phyloP scores from a whole-genome alignment of 164 flowering plant species.

The Vitis rotundifolia region DNA sequence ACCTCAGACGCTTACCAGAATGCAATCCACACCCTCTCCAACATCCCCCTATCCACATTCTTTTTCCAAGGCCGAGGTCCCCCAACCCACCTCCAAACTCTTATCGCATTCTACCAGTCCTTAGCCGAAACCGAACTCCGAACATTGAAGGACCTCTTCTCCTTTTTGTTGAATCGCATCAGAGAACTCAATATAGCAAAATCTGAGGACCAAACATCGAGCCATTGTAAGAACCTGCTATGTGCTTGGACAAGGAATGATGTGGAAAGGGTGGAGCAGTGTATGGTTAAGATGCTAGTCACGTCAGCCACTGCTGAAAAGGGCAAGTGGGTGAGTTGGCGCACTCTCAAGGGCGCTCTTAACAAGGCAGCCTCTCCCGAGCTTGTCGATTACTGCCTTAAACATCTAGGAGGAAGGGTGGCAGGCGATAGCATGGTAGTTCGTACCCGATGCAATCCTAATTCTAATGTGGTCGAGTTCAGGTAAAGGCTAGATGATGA shows the following conservation, averaged over 20 bases:
- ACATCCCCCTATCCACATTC: conserved; percentile 17
- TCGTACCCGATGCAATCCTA: conserved; percentile 15
- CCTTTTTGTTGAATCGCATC: conserved; percentile 16
- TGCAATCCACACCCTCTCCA: conserved; percentile 21
- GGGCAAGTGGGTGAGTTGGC: conserved; percentile 23
- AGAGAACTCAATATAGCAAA: not conserved
- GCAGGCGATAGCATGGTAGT: conserved; percentile 28
- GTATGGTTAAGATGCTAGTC: conserved; percentile 21
- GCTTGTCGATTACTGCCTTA: conserved; percentile 38
- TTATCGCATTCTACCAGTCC: conserved; percentile 25
- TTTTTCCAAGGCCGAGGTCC: conserved; percentile 13
- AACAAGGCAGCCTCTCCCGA: conserved; percentile 25
- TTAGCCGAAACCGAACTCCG: conserved; percentile 17
- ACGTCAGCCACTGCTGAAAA: conserved; percentile 12
- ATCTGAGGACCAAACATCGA: not conserved
- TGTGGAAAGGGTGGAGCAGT: conserved; percentile 20
- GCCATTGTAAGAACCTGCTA: not conserved
- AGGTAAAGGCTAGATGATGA: conserved; percentile 11
- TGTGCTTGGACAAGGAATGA: conserved; percentile 32
- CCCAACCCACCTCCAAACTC: conserved; percentile 8
- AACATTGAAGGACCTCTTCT: conserved; percentile 30
- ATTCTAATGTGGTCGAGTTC: conserved; percentile 22
- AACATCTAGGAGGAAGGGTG: conserved; percentile 24
- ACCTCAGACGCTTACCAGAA: conserved; percentile 23
- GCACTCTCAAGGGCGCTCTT: conserved; percentile 24